These are phyloP conservation scores for Modicella reniformis DNA, from an alignment of 371 early-diverging fungal species.

Conservation along the genomic window DNA sequence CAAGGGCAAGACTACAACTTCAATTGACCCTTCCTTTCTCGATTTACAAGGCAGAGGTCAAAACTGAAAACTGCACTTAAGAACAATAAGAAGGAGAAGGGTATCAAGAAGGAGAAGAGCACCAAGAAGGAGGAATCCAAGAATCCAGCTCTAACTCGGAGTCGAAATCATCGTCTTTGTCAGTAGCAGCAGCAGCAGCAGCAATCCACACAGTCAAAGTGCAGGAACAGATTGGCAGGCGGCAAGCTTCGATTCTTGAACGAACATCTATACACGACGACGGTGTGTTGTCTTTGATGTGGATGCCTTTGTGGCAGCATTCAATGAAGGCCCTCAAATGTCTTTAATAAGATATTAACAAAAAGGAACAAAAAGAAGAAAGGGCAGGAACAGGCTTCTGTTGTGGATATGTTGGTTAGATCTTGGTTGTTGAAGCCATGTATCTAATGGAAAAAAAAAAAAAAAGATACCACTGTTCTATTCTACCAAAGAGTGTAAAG, in stretches of 20 bases:
- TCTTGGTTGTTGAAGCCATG: slow-evolving; percentile 84
- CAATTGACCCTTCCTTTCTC: neutral
- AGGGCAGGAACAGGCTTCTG: slow-evolving; percentile 53
- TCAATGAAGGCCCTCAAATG: slow-evolving; percentile 74
- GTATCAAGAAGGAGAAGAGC: slow-evolving; percentile 12
- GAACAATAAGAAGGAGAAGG: slow-evolving; percentile 19
- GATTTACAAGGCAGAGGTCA: slow-evolving; percentile 34
- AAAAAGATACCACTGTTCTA: neutral
- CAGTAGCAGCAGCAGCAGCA: slow-evolving; percentile 1
- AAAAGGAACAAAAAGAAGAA: slow-evolving; percentile 60
- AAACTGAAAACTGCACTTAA: slow-evolving; percentile 33
- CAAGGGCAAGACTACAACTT: slow-evolving; percentile 30
- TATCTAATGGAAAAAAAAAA: slow-evolving; percentile 69
- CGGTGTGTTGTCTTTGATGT: slow-evolving; percentile 59
- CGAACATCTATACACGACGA: slow-evolving; percentile 92
- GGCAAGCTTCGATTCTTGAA: slow-evolving; percentile 95
- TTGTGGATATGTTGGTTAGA: slow-evolving; percentile 53
- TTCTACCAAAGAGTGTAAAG: slow-evolving; percentile 12
- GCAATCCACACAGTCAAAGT: slow-evolving; percentile 66
- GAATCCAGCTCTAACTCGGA: neutral
- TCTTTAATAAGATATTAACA: slow-evolving; percentile 91
- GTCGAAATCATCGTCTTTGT: neutral
- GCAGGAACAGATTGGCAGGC: slow-evolving; percentile 85
- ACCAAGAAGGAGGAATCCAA: slow-evolving; percentile 14
- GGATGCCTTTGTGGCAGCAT: slow-evolving; percentile 76